Evolutionary conservation across 2,329 filamentous ascomycete genomes (phyloP).

Genomic region (Calonectria multiphialidica): DNA sequence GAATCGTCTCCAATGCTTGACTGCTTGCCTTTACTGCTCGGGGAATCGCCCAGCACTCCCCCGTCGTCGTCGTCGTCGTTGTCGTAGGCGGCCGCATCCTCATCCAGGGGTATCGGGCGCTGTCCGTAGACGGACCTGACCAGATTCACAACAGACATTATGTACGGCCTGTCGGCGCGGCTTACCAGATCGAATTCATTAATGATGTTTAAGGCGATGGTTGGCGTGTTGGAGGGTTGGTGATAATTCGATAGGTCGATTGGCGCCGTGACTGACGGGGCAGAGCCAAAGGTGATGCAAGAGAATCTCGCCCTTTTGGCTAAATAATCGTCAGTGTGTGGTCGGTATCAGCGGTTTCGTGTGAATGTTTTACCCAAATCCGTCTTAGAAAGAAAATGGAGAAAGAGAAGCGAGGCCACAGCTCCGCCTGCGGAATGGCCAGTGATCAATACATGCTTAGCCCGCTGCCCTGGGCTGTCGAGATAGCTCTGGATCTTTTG

Average conservation of each 20-base stretch:
- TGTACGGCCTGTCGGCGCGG: slow-evolving; percentile 36
- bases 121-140: slow-evolving; percentile 20
- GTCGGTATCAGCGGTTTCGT: neutral
- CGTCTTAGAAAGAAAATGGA: slow-evolving; percentile 26
- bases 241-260: slow-evolving; percentile 20
- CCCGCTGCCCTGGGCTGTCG: neutral
- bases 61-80: neutral
- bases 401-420: slow-evolving; percentile 35
- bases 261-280: slow-evolving; percentile 30
- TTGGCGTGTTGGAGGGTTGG: neutral
- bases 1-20: neutral
- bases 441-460: slow-evolving; percentile 36
- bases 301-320: slow-evolving; percentile 28
- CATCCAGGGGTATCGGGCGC: neutral
- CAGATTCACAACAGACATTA: slow-evolving; percentile 35
- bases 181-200: slow-evolving; percentile 42
- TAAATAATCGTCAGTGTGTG: slow-evolving; percentile 6
- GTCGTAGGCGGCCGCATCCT: neutral
- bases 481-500: slow-evolving; percentile 20
- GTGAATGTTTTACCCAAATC: slow-evolving; percentile 16
- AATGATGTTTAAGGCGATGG: slow-evolving; percentile 37
- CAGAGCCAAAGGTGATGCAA: slow-evolving; percentile 38
- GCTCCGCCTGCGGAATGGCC: slow-evolving; percentile 42
- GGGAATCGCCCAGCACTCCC: neutral
- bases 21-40: slow-evolving; percentile 1